These are phyloP conservation scores for Wickerhamiella kazuoi DNA, from an alignment of 805 yeast genomes.

Conservation along the genomic window DNA sequence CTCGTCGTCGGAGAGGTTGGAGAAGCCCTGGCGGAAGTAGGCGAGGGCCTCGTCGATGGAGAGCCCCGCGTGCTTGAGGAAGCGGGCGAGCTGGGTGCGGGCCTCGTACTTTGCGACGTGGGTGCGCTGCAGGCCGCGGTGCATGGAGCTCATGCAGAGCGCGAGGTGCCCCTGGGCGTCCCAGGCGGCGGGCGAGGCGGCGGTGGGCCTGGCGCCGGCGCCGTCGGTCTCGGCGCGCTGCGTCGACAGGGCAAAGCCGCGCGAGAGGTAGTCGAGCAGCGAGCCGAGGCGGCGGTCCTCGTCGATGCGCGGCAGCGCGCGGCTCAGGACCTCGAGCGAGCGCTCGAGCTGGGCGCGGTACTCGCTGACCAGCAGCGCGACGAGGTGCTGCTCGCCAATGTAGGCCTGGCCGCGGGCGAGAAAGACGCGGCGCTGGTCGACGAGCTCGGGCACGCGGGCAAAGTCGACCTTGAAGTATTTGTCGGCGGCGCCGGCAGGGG, in stretches of 20 bases:
- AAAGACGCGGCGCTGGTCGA: constrained; percentile 54
- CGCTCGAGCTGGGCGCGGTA: constrained; percentile 35
- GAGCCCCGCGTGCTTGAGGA: constrained; percentile 79
- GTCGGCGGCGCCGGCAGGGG: constrained; percentile 33
- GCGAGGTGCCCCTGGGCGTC: constrained; percentile 56
- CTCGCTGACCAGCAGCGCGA: constrained; percentile 51
- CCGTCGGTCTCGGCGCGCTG: constrained; percentile 5
- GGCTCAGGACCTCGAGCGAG: constrained; percentile 50
- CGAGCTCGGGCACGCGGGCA: constrained; percentile 58
- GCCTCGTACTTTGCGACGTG: constrained; percentile 71
- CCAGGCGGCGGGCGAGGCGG: constrained; percentile 38
- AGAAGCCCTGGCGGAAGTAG: constrained; percentile 68
- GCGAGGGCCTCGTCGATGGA: constrained; percentile 70
- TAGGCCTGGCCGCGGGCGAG: constrained; percentile 59
- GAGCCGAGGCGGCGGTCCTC: constrained; percentile 86
- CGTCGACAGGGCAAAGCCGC: constrained; percentile 31
- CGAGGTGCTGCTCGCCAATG: constrained; percentile 67
- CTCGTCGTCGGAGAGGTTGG: constrained; percentile 41
- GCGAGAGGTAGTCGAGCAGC: constrained; percentile 57
- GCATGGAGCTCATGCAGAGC: constrained; percentile 54
- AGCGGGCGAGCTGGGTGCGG: constrained; percentile 70
- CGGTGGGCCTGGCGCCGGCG: constrained; percentile 32
- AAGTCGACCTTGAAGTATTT: constrained; percentile 72
- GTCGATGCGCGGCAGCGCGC: constrained; percentile 64
- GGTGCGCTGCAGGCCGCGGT: constrained; percentile 37